Evolutionary conservation across 1,284 basidiomycete genomes (phyloP), one percentile per base, ranked within the genome.

Genomic region (Earliella scabrosa): DNA sequence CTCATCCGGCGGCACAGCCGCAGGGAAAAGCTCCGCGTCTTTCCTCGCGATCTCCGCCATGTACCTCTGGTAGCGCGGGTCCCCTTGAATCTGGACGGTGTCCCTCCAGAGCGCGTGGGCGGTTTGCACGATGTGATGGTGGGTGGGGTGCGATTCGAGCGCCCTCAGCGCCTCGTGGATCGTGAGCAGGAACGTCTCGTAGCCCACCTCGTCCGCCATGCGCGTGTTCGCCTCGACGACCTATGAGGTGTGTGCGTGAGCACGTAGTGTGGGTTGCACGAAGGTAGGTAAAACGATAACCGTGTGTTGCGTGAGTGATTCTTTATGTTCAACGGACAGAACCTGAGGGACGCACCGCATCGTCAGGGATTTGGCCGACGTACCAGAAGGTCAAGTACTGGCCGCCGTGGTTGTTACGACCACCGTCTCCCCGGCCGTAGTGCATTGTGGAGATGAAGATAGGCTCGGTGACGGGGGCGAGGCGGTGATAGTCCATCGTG

Each of bases 381-480:
- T 79, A 86, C 81, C 81, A 87, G 48, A 74, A 77, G 5, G 75
- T 76, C 38, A 83, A 56, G 63, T 85, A 85, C 58, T 82, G 77
- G 1, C 78, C 78, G 11, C 77, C 76, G 13, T 50, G 34, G 70
- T 51, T 24, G 50, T 27, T 13, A 45, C 36, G 23, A 55, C 60
- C 40, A 54, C 57, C 16, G 54, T 47, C 21, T 10, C 45, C 32
- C 26, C 21, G 38, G 46, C 23, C 43, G 57, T 74, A 83, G 0
- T 64, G 58, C 4, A 45, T 50, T 2, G 73, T 69, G 1, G 73
- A 71, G 20, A 83, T 63, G 56, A 71, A 83, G 27, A 85, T 72
- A 0, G 83, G 76, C 63, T 85, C 83, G 0, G 75, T 77, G 45
- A 73, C 76, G 1, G 69, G n/a, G n/a, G n/a, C n/a, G n/a, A n/a